Evolutionary conservation across 768 basidiomycete species (phyloP), one percentile per base, ranked within the genome.

Genomic region (Agaricus bisporus): DNA sequence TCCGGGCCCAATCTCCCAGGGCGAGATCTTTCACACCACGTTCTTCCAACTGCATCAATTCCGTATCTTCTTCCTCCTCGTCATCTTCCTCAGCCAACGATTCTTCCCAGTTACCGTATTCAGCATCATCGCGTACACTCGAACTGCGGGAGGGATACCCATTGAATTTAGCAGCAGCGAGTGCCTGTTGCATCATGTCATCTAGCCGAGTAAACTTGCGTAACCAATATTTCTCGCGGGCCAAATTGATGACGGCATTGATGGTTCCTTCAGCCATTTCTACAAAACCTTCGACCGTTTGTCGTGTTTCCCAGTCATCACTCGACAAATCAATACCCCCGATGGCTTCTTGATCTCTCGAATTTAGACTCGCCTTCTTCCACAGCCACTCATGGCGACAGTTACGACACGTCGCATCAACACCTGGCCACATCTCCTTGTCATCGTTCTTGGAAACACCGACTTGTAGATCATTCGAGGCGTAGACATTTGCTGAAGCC

Each of bases 161-260:
- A 8, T 36, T 52, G 8, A 43, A 32, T 26, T 56, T 49, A 12
- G 48, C 55, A 42, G 87, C 82, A 22, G 85, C 85, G 7, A 88
- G 66, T 3, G 85, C 83, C 57, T 88, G 86, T 57, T 74, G 72
- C 66, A 88, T 77, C 62, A 88, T 74, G 53, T 85, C 83, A 1
- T 73, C 71, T 56, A 88, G 73, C 57, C 83, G 83, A 0, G 88
- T 91, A 61, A 80, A 65, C 38, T 69, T 74, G 36, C 81, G 70
- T 45, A 90, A 64, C 88, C 88, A 91, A 51, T 75, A 71, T 64
- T 87, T 86, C 65, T 90, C 88, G 56, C 80, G 73, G 14, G 84
- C 83, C 26, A 85, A 66, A 28, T 63, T 63, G 32, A 88, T 63
- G 18, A 89, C 82, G 43, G 86, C 82, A 41, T 63, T 59, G 55